phyloP scores from a whole-genome alignment of 805 yeast genomes.

The Metschnikowia colocasiae region DNA sequence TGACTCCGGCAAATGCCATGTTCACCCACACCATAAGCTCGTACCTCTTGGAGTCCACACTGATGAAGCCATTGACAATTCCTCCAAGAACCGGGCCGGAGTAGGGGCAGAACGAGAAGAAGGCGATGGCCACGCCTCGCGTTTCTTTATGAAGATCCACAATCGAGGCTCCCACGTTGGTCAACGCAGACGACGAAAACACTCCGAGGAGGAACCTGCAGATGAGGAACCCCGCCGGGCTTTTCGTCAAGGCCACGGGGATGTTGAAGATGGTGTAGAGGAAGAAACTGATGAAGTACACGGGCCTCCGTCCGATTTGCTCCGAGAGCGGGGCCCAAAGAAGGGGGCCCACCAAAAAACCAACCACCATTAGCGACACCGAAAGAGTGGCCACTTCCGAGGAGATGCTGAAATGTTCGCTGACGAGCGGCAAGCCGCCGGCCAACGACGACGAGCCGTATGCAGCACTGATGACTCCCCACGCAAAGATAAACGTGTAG shows the following conservation, averaged over 20 bases:
- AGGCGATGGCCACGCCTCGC: conserved; percentile 86
- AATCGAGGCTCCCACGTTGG: conserved; percentile 86
- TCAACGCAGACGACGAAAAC: conserved; percentile 75
- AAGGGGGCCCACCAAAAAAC: conserved; percentile 83
- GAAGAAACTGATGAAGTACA: conserved; percentile 71
- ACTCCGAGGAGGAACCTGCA: conserved; percentile 88
- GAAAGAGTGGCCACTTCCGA: conserved; percentile 75
- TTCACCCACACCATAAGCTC: conserved; percentile 85
- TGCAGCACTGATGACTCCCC: conserved; percentile 83
- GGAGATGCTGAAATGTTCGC: conserved; percentile 64
- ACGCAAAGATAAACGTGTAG: conserved; percentile 65
- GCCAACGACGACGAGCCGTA: conserved; percentile 90
- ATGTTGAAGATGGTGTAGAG: conserved; percentile 77
- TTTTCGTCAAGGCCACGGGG: conserved; percentile 82
- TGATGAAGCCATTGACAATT: conserved; percentile 79
- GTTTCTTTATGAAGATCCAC: conserved; percentile 83
- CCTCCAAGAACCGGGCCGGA: conserved; percentile 93
- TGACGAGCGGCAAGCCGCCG: conserved; percentile 72
- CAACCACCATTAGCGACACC: conserved; percentile 84
- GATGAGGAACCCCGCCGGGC: conserved; percentile 74
- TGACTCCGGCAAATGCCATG: conserved; percentile 84
- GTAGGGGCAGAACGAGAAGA: conserved; percentile 88
- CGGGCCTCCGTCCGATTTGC: conserved; percentile 80
- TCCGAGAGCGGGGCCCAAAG: conserved; percentile 89
- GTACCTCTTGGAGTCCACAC: conserved; percentile 62